phyloP scores from a whole-genome alignment of 129 eudicot genomes.

The Centella asiatica region DNA sequence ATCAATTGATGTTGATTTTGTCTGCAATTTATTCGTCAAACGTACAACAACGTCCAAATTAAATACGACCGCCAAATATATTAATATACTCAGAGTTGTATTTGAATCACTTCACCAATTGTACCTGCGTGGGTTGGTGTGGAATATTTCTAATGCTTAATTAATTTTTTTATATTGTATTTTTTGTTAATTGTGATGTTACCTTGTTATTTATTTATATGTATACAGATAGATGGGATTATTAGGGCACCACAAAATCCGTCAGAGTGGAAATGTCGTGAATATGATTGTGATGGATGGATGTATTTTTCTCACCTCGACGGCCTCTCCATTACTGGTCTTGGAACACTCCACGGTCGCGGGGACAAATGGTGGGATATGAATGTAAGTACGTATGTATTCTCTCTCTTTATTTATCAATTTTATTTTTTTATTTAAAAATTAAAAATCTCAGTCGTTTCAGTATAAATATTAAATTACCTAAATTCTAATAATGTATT shows the following conservation, averaged over 20 bases:
- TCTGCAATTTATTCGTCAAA: too few relatives aligned
- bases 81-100: too few relatives aligned
- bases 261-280: constrained; percentile 14
- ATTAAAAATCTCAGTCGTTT: background rate
- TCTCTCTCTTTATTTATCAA: background rate
- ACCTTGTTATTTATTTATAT: background rate
- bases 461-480: background rate
- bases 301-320: constrained; percentile 13
- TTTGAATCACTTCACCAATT: too few relatives aligned
- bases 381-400: background rate
- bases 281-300: constrained; percentile 19
- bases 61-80: too few relatives aligned
- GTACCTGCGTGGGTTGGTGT: too few relatives aligned
- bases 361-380: background rate
- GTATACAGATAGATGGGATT: constrained; percentile 24
- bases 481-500: too few relatives aligned
- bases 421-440: background rate
- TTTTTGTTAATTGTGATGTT: background rate
- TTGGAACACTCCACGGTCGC: background rate
- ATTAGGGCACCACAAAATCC: constrained; percentile 24
- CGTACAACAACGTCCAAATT: too few relatives aligned
- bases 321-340: constrained; percentile 13
- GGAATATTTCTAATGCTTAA: background rate
- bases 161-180: background rate
- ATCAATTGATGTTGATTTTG: too few relatives aligned